Conservation (phyloP, 2,329 filamentous ascomycete genomes). For the Exutisphaerella laricina region DNA sequence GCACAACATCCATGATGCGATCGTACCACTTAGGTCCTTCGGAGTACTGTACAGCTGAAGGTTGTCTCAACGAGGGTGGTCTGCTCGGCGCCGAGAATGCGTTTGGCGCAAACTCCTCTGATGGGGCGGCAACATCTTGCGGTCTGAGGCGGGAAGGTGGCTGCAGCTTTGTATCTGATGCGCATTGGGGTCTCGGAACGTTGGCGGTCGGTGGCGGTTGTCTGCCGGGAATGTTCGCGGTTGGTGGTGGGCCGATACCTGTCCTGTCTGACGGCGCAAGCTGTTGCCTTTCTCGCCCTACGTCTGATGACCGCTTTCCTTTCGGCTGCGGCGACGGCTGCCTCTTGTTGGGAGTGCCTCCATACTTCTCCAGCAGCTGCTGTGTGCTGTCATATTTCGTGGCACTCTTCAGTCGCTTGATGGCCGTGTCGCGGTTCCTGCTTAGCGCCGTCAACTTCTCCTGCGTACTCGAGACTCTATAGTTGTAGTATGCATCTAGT, state of each 20-base stretch:
- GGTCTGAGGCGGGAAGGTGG: conserved; percentile 7
- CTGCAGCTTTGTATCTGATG: too few relatives aligned
- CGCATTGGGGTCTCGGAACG: neutral
- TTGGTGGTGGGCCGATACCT: conserved; percentile 56
- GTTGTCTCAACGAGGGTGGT: conserved; percentile 20
- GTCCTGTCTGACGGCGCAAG: conserved; percentile 46
- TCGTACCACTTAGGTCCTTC: conserved; percentile 74
- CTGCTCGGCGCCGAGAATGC: conserved; percentile 45
- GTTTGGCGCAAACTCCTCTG: conserved; percentile 68
- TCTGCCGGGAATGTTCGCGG: conserved; percentile 55
- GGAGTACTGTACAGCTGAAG: conserved; percentile 22
- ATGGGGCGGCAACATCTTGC: conserved; percentile 25
- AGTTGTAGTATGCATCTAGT: conserved; percentile 69
- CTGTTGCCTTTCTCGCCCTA: conserved; percentile 11
- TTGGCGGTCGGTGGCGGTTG: conserved; percentile 22
- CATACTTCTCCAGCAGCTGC: conserved; percentile 90
- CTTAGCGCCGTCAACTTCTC: conserved; percentile 67
- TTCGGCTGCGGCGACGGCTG: conserved; percentile 36
- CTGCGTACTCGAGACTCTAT: conserved; percentile 66
- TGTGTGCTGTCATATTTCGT: conserved; percentile 96
- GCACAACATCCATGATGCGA: conserved; percentile 79
- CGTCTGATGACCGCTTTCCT: conserved; percentile 24
- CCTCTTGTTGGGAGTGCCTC: conserved; percentile 51
- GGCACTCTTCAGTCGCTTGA: conserved; percentile 88
- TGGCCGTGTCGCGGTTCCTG: conserved; percentile 75